Evolutionary conservation across 768 basidiomycete species (phyloP).

Genomic region (Russula lepida): DNA sequence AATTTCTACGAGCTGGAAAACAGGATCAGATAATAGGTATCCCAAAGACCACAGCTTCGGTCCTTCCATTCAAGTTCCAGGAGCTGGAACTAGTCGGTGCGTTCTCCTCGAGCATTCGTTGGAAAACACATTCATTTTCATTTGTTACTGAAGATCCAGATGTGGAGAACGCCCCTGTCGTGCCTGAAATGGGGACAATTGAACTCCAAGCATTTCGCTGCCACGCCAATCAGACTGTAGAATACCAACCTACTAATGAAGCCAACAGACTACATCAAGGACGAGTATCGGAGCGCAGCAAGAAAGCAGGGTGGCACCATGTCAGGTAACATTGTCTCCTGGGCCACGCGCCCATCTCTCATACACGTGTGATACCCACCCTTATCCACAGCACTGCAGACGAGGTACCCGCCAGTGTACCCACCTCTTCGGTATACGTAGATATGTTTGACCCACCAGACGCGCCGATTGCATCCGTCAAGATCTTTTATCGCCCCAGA

Average conservation of each 20-base stretch:
- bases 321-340: neutral
- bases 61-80: constrained; percentile 12
- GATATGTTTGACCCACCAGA: neutral
- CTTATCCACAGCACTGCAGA: constrained; percentile 3
- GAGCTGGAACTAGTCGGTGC: constrained; percentile 11
- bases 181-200: constrained; percentile 9
- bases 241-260: no score
- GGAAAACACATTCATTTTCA: neutral
- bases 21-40: neutral
- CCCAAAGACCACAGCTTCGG: neutral
- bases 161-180: constrained; percentile 3
- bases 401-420: neutral
- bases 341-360: neutral
- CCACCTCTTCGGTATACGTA: neutral
- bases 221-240: neutral
- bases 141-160: neutral
- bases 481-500: constrained; percentile 15
- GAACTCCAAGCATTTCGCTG: constrained; percentile 9
- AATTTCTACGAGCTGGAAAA: neutral
- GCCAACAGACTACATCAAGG: neutral
- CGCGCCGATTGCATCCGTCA: neutral
- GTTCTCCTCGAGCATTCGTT: neutral
- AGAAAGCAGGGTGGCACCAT: constrained; percentile 17
- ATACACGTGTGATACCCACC: neutral
- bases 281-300: constrained; percentile 13